Evolutionary conservation across 352 stramenopile genomes (phyloP), one percentile per base, ranked within the genome.

Genomic region (Pseudoperonospora humuli): DNA sequence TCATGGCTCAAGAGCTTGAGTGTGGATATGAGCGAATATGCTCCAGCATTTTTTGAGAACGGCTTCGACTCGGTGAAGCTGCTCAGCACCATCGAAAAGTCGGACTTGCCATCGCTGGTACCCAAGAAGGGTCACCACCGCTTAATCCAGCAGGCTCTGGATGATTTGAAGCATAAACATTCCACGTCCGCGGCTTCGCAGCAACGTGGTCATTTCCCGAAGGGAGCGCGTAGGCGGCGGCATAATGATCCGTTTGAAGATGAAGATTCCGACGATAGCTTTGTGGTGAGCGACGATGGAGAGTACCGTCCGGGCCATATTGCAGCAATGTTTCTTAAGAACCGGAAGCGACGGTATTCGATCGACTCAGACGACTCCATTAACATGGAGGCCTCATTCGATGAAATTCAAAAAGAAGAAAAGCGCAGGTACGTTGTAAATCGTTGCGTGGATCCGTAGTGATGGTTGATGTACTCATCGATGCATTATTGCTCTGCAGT

Each of bases 31-130:
- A 89, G 76, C 20, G 64, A 81, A 37, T 93, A 93, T 46, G 75
- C 68, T n/a, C 61, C 64, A 10, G 67, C 78, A 19, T 90, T 93
- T 48, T 90, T 93, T 29, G 81, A 91, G 36, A 91, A 93, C 39
- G 78, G 81, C 1, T 93, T 93, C 34, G 81, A 93, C 44, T 90
- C 78, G 39, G 81, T 93, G 44, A 88, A 93, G 54, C 57, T 91
- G 18, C 57, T 93, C 7, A 81, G 70, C 37, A 77, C 70, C 3
- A 82, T 93, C 19, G 76, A 86, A 46, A 65, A 83, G 18, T 58
- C 58, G 1, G 81, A 93, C 39, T 38, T 93, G 21, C 71, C 78
- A 10, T 58, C 52, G 2, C 57, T 93, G 37, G 70, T 93, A 4
- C 81, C 81, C 13, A 93, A 93, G 57, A 80, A 79, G 19, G 81